Evolutionary conservation across 2,329 filamentous ascomycete species (phyloP).

Genomic region (Diplodia scrobiculata): DNA sequence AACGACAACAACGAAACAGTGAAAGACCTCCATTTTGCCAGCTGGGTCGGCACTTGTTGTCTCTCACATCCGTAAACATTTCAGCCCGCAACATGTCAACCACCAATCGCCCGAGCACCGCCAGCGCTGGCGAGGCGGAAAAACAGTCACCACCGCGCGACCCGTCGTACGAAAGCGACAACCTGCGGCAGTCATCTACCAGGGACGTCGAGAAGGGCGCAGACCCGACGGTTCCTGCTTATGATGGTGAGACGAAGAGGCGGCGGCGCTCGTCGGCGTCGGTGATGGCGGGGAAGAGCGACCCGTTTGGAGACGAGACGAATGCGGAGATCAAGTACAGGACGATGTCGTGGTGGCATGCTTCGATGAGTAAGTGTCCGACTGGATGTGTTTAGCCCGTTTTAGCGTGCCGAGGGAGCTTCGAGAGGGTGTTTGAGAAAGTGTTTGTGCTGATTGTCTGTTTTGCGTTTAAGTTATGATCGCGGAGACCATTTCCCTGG

Average conservation of each 20-base stretch:
- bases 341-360: conserved; percentile 50
- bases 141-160: neutral
- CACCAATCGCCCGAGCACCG: neutral
- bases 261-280: neutral
- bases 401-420: no score
- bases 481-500: conserved; percentile 60
- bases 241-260: neutral
- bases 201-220: conserved; percentile 12
- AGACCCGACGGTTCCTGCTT: neutral
- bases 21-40: no score
- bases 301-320: conserved; percentile 38
- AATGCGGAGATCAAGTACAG: conserved; percentile 54
- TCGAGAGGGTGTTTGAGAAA: no score
- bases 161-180: conserved; percentile 11
- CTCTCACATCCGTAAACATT: no score
- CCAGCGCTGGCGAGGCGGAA: neutral
- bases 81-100: neutral
- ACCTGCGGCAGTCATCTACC: neutral
- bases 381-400: neutral
- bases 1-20: no score
- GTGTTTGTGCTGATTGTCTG: neutral
- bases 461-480: conserved; percentile 52
- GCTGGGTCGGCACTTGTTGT: no score
- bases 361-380: conserved; percentile 34
- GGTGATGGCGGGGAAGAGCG: conserved; percentile 6